Conservation (phyloP, 306 rosid genomes). For the Ammopiptanthus mongolicus region DNA sequence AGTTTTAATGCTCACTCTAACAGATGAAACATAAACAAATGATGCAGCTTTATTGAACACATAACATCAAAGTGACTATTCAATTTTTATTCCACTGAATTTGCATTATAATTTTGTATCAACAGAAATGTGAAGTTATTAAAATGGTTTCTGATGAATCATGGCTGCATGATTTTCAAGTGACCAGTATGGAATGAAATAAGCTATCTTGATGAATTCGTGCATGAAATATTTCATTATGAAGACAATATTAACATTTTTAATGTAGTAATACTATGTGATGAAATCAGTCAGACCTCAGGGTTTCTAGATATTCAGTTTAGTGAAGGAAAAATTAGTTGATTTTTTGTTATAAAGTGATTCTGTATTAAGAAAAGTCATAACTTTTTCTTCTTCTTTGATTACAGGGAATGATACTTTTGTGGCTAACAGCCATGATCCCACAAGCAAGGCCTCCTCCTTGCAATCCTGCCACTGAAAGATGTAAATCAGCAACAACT, state of each 20-base stretch:
- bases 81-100: background rate
- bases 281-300: background rate
- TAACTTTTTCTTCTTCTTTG: background rate
- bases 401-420: conserved; percentile 45
- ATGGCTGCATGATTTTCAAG: background rate
- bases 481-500: conserved; percentile 37
- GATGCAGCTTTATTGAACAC: background rate
- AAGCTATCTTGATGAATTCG: background rate
- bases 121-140: background rate
- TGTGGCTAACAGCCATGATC: conserved; percentile 63
- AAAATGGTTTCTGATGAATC: background rate
- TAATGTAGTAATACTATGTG: background rate
- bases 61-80: background rate
- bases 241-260: background rate
- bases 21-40: background rate
- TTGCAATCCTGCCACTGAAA: conserved; percentile 30
- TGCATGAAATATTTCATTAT: background rate
- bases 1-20: background rate
- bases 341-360: background rate
- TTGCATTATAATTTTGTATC: background rate
- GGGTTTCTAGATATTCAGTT: background rate
- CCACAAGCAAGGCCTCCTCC: conserved; percentile 48
- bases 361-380: background rate
- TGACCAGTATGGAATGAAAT: background rate
- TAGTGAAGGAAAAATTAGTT: background rate